Evolutionary conservation across 2,329 filamentous ascomycete genomes (phyloP).

Genomic region (Trichoderma oligosporum): DNA sequence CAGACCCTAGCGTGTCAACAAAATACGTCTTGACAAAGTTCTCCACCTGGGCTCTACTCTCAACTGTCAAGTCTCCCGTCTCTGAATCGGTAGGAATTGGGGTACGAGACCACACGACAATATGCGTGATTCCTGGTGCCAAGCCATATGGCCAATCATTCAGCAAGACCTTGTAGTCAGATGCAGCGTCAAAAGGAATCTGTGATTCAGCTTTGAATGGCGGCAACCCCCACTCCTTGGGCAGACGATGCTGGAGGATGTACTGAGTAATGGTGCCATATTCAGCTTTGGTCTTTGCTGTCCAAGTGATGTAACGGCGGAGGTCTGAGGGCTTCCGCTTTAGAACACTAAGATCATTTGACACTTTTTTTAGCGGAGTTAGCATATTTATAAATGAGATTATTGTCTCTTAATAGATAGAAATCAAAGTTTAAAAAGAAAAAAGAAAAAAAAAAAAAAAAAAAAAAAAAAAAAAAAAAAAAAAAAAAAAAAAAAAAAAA

Average conservation of each 20-base stretch:
- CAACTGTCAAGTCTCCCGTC: constrained; percentile 68
- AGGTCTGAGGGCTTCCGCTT: constrained; percentile 79
- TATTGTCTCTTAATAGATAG: background rate
- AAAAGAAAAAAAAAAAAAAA: too few relatives aligned
- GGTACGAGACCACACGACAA: constrained; percentile 91
- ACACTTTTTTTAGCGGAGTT: constrained; percentile 34
- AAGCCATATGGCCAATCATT: constrained; percentile 97
- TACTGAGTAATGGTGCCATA: constrained; percentile 81
- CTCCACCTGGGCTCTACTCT: constrained; percentile 61
- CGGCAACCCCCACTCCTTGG: constrained; percentile 59
- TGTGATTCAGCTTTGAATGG: constrained; percentile 52
- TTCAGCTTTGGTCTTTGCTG: constrained; percentile 61
- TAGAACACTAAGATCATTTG: constrained; percentile 66
- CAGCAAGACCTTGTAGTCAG: constrained; percentile 66
- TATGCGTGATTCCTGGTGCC: constrained; percentile 62
- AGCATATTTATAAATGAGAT: background rate
- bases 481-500: too few relatives aligned
- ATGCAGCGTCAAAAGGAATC: constrained; percentile 50
- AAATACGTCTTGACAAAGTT: constrained; percentile 70
- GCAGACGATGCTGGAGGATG: constrained; percentile 68
- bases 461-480: too few relatives aligned
- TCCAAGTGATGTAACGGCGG: constrained; percentile 75
- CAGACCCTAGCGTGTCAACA: constrained; percentile 49
- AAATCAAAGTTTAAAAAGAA: too few relatives aligned
- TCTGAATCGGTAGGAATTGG: constrained; percentile 65